Conservation (phyloP, 257 asterid species). For the Salvia miltiorrhiza region DNA sequence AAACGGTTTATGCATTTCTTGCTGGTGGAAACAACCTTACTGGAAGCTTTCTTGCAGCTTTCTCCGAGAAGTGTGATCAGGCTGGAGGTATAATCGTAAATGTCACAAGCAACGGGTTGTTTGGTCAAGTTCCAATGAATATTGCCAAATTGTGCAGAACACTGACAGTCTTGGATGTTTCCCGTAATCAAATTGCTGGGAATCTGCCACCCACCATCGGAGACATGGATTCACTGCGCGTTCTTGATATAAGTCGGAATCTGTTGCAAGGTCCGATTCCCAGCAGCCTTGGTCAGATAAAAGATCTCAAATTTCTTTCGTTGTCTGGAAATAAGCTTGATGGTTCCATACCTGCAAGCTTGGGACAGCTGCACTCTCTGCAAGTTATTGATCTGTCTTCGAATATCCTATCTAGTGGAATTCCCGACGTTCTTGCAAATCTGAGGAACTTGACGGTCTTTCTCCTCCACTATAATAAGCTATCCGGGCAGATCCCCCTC, state of each 20-base stretch:
- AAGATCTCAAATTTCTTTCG: constrained; percentile 55
- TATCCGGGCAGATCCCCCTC: constrained; percentile 71
- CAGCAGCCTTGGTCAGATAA: constrained; percentile 49
- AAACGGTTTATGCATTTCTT: constrained; percentile 66
- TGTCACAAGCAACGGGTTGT: constrained; percentile 53
- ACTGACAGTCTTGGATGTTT: constrained; percentile 58
- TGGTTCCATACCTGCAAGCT: constrained; percentile 63
- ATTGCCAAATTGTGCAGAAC: constrained; percentile 50
- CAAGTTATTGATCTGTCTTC: constrained; percentile 74
- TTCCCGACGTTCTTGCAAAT: constrained; percentile 57
- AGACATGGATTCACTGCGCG: constrained; percentile 45
- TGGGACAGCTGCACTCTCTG: constrained; percentile 55
- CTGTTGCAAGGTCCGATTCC: constrained; percentile 67
- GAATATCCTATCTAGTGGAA: constrained; percentile 63
- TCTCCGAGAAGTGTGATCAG: constrained; percentile 62
- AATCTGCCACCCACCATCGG: constrained; percentile 53
- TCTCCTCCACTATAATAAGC: constrained; percentile 67
- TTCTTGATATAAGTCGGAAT: constrained; percentile 73
- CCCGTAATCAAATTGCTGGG: constrained; percentile 63
- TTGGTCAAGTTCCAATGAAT: constrained; percentile 63
- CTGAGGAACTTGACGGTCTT: constrained; percentile 60
- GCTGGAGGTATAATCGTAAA: constrained; percentile 59
- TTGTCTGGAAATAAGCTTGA: constrained; percentile 68
- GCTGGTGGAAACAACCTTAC: constrained; percentile 71
- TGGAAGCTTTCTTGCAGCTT: constrained; percentile 54